phyloP scores from a whole-genome alignment of 2,329 filamentous ascomycete species.

The Exophiala viscosa region DNA sequence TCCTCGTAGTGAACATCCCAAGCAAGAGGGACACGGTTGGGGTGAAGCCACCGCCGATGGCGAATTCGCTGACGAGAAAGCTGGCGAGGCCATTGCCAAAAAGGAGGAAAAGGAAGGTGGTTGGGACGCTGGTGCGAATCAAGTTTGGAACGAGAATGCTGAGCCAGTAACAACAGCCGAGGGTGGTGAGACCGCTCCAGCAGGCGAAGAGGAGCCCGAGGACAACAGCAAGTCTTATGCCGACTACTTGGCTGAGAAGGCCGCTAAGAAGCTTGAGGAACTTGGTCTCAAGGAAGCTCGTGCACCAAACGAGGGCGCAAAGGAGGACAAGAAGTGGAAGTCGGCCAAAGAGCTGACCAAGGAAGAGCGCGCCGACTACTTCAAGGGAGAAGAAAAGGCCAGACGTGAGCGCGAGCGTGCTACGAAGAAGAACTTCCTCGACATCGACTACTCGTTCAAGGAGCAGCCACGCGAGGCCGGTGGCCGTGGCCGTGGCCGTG shows the following conservation, averaged over 20 bases:
- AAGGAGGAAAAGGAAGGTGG: slow-evolving; percentile 72
- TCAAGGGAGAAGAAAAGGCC: slow-evolving; percentile 72
- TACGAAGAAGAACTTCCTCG: slow-evolving; percentile 83
- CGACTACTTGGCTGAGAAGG: slow-evolving; percentile 77
- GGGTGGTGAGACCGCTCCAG: slow-evolving; percentile 30
- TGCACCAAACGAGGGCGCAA: slow-evolving; percentile 87
- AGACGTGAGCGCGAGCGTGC: slow-evolving; percentile 74
- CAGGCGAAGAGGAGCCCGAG: slow-evolving; percentile 56
- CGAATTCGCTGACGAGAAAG: slow-evolving; percentile 87
- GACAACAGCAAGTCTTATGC: slow-evolving; percentile 87
- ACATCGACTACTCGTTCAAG: slow-evolving; percentile 80
- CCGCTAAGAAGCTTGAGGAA: slow-evolving; percentile 70
- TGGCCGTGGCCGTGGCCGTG: slow-evolving; percentile 46
- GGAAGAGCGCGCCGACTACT: slow-evolving; percentile 66
- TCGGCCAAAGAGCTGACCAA: slow-evolving; percentile 44
- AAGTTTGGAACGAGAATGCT: slow-evolving; percentile 33
- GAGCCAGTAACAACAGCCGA: slow-evolving; percentile 22
- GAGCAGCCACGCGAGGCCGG: slow-evolving; percentile 59
- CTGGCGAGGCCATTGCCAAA: slow-evolving; percentile 83
- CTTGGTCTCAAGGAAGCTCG: slow-evolving; percentile 67
- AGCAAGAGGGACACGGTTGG: slow-evolving; percentile 74
- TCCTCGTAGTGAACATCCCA: slow-evolving; percentile 39
- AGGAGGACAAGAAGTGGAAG: slow-evolving; percentile 63
- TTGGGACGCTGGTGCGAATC: slow-evolving; percentile 34
- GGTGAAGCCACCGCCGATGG: slow-evolving; percentile 75